These are phyloP conservation scores for Rutstroemia sp. DNA, from an alignment of 2,329 filamentous ascomycete genomes.

Conservation along the genomic window DNA sequence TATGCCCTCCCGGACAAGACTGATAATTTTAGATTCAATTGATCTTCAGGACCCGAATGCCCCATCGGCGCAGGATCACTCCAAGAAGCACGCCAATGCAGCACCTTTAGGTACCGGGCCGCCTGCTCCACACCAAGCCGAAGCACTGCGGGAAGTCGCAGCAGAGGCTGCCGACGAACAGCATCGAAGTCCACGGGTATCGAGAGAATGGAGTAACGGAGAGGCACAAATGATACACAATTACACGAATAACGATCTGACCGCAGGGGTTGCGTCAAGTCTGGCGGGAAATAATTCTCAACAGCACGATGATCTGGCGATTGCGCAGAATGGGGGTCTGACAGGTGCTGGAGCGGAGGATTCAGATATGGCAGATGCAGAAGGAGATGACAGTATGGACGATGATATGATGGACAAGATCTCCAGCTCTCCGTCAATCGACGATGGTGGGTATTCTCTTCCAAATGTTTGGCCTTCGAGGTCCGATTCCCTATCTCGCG, in stretches of 20 bases:
- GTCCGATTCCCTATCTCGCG: conserved; percentile 22
- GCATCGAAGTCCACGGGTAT: conserved; percentile 53
- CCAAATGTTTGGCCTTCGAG: conserved; percentile 25
- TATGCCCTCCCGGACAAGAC: conserved; percentile 5
- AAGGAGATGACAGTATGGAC: conserved; percentile 64
- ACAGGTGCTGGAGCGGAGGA: conserved; percentile 44
- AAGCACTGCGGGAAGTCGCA: conserved; percentile 72
- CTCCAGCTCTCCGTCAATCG: conserved; percentile 96
- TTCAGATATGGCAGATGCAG: conserved; percentile 58
- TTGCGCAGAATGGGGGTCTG: conserved; percentile 54
- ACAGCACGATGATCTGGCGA: conserved; percentile 50
- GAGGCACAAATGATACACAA: conserved; percentile 23
- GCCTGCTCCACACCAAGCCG: conserved; percentile 64
- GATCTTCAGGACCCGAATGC: conserved; percentile 81
- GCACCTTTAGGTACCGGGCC: conserved; percentile 41
- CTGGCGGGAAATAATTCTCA: conserved; percentile 32
- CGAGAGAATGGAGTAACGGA: conserved; percentile 41
- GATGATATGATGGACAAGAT: conserved; percentile 98
- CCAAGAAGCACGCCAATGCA: conserved; percentile 44
- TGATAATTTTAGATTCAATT: conserved; percentile 65
- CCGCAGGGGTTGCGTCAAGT: conserved; percentile 34
- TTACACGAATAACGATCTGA: conserved; percentile 39
- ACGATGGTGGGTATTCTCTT: conserved; percentile 78
- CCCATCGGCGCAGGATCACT: conserved; percentile 79
- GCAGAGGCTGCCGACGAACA: conserved; percentile 71